phyloP scores from a whole-genome alignment of 176 grass and related monocot species.

The Cenchrus americanus region DNA sequence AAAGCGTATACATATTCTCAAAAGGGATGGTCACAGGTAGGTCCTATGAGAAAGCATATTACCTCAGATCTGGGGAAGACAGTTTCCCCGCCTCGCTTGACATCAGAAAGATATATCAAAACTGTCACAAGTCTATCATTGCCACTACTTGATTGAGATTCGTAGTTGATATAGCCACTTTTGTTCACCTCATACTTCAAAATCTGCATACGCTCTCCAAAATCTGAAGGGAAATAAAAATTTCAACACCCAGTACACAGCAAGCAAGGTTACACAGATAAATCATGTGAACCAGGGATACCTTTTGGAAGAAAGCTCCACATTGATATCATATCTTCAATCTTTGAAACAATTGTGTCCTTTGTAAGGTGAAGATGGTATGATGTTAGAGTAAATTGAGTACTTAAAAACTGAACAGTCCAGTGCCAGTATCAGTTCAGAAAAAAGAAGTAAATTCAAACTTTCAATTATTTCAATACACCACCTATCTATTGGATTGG shows the following conservation, averaged over 20 bases:
- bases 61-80: slow-evolving; percentile 77
- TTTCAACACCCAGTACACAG: slow-evolving; percentile 4
- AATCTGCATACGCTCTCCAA: slow-evolving; percentile 69
- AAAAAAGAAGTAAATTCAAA: slow-evolving; percentile 13
- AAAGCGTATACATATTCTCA: background rate
- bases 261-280: slow-evolving; percentile 19
- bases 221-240: slow-evolving; percentile 52
- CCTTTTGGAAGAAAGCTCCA: slow-evolving; percentile 97
- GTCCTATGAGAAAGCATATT: slow-evolving; percentile 4
- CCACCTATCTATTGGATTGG: background rate
- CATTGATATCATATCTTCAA: slow-evolving; percentile 85
- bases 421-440: background rate
- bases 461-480: background rate
- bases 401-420: slow-evolving; percentile 31
- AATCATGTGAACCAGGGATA: slow-evolving; percentile 1
- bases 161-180: slow-evolving; percentile 55
- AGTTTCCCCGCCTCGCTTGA: slow-evolving; percentile 75
- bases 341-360: slow-evolving; percentile 65
- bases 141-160: slow-evolving; percentile 41
- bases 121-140: slow-evolving; percentile 52
- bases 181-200: slow-evolving; percentile 46
- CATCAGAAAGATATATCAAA: slow-evolving; percentile 77
- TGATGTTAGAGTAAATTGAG: background rate
- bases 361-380: slow-evolving; percentile 46
- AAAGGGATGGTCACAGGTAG: background rate